A percentile compares a stretch with the other conserved stretches of the same genome.
These are phyloP conservation scores for Herpetomonas muscarum DNA, from an alignment of 208 protist species.

Conservation along the genomic window DNA sequence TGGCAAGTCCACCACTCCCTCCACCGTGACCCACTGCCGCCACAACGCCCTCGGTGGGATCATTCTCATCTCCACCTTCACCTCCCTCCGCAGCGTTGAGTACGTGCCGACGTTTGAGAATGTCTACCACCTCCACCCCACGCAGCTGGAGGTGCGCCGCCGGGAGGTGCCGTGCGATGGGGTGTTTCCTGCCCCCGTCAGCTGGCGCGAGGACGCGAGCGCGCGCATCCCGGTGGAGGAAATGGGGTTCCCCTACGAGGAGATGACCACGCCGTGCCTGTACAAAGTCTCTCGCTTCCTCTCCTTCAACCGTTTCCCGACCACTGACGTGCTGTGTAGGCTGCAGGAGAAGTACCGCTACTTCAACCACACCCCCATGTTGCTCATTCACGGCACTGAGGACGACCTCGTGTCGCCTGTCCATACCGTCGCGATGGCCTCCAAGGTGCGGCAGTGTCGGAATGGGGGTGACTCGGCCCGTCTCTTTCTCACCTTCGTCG, in stretches of 20 bases:
- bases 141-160: constrained; percentile 26
- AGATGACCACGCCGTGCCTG: constrained; percentile 13
- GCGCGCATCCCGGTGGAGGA: constrained; percentile 12
- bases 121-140: constrained; percentile 15
- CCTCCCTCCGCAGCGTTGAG: constrained; percentile 33
- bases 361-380: constrained; percentile 31
- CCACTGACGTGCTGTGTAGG: constrained; percentile 20
- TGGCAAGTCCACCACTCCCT: neutral
- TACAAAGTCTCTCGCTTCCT: constrained; percentile 26
- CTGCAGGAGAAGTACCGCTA: constrained; percentile 31
- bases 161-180: constrained; percentile 11
- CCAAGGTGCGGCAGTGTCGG: constrained; percentile 22
- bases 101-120: constrained; percentile 13
- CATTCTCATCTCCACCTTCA: constrained; percentile 33
- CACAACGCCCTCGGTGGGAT: constrained; percentile 41
- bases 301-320: constrained; percentile 37
- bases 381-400: constrained; percentile 36
- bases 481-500: constrained; percentile 28
- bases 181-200: constrained; percentile 21
- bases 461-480: constrained; percentile 15
- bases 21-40: constrained; percentile 11
- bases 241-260: constrained; percentile 5
- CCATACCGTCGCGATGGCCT: constrained; percentile 33
- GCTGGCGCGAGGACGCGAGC: constrained; percentile 23
- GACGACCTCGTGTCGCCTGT: constrained; percentile 27